Percentiles rank a stretch among this genome's conserved stretches.
phyloP scores from a whole-genome alignment of 2,329 filamentous ascomycete species.

The Talaromyces pinophilus region DNA sequence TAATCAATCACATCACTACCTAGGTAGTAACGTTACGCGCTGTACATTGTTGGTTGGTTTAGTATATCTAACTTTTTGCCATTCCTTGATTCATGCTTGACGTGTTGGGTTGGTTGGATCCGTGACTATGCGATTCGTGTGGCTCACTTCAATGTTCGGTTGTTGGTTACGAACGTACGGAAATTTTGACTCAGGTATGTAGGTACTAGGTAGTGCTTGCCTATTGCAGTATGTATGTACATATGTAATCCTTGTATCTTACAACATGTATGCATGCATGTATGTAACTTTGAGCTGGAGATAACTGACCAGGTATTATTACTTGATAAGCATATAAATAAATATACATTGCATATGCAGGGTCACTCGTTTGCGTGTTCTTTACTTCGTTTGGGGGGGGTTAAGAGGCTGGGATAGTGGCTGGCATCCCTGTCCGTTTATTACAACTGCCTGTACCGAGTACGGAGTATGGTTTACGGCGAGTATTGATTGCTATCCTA shows the following conservation, averaged over 20 bases:
- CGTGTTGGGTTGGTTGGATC: background rate
- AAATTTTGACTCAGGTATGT: background rate
- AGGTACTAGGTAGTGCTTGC: background rate
- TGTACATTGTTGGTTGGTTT: background rate
- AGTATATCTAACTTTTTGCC: background rate
- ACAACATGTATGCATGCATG: background rate
- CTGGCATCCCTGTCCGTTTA: background rate
- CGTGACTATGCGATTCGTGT: background rate
- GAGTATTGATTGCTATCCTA: background rate
- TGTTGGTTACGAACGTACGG: background rate
- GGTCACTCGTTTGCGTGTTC: background rate
- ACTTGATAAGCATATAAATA: slow-evolving; percentile 18
- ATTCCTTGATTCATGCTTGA: background rate
- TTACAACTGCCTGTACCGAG: background rate
- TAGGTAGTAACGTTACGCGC: background rate
- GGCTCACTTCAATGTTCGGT: background rate
- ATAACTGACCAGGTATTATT: background rate
- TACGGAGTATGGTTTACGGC: background rate
- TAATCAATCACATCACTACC: background rate
- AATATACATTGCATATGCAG: slow-evolving; percentile 22
- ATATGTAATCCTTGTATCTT: too few species aligned
- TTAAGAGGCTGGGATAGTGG: background rate
- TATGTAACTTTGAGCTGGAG: background rate
- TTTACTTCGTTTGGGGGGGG: background rate
- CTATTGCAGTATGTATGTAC: background rate